Conservation (phyloP, 768 basidiomycete genomes). For the Boletus rufocinnamomeus region DNA sequence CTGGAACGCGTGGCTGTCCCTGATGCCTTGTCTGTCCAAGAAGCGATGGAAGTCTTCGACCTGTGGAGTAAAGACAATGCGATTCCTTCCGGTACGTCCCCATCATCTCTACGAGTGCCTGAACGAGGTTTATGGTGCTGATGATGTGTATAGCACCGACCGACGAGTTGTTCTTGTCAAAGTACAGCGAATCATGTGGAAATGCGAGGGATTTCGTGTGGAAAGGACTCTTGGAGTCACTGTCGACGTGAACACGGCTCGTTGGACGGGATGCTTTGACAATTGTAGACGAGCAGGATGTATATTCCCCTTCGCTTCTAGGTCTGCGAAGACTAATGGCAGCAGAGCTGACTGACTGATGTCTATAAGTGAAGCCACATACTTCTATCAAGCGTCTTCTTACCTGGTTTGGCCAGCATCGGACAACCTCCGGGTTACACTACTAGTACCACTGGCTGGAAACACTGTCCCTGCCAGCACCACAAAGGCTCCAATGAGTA, state of each 20-base stretch:
- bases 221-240: constrained; percentile 52
- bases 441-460: background rate
- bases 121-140: background rate
- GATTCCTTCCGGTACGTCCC: constrained; percentile 48
- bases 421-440: background rate
- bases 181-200: constrained; percentile 75
- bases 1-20: constrained; percentile 55
- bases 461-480: background rate
- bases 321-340: background rate
- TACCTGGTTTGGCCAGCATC: background rate
- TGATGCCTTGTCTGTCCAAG: constrained; percentile 56
- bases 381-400: background rate
- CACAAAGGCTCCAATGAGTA: background rate
- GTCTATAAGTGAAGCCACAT: background rate
- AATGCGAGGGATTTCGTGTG: constrained; percentile 80
- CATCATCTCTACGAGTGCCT: background rate
- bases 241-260: constrained; percentile 22
- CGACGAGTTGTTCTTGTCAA: constrained; percentile 77
- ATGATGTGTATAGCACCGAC: constrained; percentile 34
- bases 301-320: background rate
- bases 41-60: constrained; percentile 77
- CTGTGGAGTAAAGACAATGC: constrained; percentile 69
- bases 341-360: background rate
- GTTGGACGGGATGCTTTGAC: background rate
- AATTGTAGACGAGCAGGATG: background rate